phyloP scores from a whole-genome alignment of 257 asterid genomes.

The Linderniella brevidens region DNA sequence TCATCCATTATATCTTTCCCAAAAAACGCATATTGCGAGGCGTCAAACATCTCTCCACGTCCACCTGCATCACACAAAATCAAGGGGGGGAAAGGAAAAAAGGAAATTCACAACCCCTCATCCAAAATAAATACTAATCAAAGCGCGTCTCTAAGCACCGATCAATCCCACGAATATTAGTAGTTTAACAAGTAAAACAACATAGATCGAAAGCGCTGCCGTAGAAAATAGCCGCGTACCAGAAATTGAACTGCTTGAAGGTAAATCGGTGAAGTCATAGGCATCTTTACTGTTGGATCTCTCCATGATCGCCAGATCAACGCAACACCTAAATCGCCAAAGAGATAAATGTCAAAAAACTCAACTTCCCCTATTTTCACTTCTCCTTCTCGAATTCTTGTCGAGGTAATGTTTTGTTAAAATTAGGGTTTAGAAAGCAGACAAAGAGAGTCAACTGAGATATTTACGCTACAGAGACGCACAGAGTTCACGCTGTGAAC shows the following conservation, averaged over 20 bases:
- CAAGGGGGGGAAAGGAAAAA: constrained; percentile 5
- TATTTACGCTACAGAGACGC: constrained; percentile 8
- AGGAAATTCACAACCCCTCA: constrained; percentile 6
- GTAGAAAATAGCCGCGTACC: constrained; percentile 19
- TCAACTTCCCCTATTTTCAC: constrained; percentile 9
- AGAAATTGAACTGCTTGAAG: constrained; percentile 28
- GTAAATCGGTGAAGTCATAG: constrained; percentile 17
- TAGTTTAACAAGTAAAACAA: neutral
- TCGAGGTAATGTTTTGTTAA: neutral
- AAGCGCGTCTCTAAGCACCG: neutral
- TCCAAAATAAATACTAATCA: neutral
- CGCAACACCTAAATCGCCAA: constrained; percentile 7
- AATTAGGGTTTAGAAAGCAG: constrained; percentile 22
- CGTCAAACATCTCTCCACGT: constrained; percentile 48
- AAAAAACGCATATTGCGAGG: constrained; percentile 75
- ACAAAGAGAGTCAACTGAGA: constrained; percentile 1
- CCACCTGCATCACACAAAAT: constrained; percentile 26
- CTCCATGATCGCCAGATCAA: constrained; percentile 25
- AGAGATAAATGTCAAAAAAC: constrained; percentile 10
- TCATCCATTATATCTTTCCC: constrained; percentile 52
- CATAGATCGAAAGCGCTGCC: constrained; percentile 3
- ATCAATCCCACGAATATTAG: constrained; percentile 1
- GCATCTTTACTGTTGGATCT: constrained; percentile 31
- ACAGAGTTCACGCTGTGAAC: constrained; percentile 12
- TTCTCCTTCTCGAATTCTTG: constrained; percentile 6